Conservation (phyloP, 495 filamentous ascomycete species). For the Letharia columbiana region DNA sequence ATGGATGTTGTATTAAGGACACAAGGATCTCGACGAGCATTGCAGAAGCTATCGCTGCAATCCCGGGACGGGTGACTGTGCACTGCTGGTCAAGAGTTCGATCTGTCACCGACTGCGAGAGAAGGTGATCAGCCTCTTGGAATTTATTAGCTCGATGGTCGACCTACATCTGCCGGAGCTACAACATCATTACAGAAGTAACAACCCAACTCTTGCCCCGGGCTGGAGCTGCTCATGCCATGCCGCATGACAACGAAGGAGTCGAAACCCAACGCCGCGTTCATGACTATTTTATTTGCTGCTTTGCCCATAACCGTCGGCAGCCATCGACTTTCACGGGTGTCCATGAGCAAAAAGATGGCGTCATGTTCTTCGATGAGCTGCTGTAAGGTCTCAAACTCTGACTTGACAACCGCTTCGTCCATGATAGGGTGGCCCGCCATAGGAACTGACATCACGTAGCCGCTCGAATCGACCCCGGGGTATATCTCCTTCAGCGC, state of each 20-base stretch:
- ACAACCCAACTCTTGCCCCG: slow-evolving; percentile 64
- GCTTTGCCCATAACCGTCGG: slow-evolving; percentile 97
- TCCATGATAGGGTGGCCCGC: slow-evolving; percentile 79
- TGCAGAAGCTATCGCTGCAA: slow-evolving; percentile 85
- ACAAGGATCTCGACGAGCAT: slow-evolving; percentile 86
- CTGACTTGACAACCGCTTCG: slow-evolving; percentile 51
- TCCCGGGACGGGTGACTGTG: slow-evolving; percentile 88
- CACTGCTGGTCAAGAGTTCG: slow-evolving; percentile 96
- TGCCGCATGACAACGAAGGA: slow-evolving; percentile 96
- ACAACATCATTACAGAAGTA: slow-evolving; percentile 99
- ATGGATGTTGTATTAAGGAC: slow-evolving; percentile 78
- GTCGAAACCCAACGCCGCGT: slow-evolving; percentile 92
- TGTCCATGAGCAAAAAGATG: slow-evolving; percentile 94
- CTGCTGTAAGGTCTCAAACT: slow-evolving; percentile 65
- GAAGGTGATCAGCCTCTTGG: slow-evolving; percentile 34
- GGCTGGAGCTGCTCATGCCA: slow-evolving; percentile 45
- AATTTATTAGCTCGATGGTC: not conserved
- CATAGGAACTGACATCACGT: slow-evolving; percentile 85
- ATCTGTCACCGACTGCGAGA: slow-evolving; percentile 73
- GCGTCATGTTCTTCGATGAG: slow-evolving; percentile 84
- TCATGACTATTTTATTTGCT: slow-evolving; percentile 87
- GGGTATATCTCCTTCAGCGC: slow-evolving; percentile 82
- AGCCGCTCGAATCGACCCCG: slow-evolving; percentile 70
- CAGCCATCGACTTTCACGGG: slow-evolving; percentile 86
- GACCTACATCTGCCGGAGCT: slow-evolving; percentile 80